These are phyloP conservation scores for Ogataea nitratoaversa DNA, from an alignment of 805 yeast species.

Conservation along the genomic window DNA sequence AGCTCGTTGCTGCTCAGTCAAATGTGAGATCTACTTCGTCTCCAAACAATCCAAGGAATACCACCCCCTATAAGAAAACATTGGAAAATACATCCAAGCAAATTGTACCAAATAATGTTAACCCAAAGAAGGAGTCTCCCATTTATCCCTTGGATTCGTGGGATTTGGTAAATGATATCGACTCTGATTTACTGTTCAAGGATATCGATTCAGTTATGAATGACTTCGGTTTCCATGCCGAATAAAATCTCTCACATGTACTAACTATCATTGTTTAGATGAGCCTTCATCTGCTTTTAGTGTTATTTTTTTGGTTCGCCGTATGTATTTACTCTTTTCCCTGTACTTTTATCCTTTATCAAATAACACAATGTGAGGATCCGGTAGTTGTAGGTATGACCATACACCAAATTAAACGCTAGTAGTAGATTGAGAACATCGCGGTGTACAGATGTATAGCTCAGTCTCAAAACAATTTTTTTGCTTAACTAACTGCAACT, in stretches of 20 bases:
- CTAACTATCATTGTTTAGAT: not conserved
- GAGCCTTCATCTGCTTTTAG: no score
- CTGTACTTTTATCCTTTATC: no score
- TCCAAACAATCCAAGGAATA: no score
- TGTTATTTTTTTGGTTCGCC: no score
- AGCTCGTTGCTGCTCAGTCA: not conserved
- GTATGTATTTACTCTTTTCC: no score
- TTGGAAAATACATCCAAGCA: not conserved
- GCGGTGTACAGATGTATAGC: not conserved
- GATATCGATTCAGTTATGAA: conserved; percentile 88
- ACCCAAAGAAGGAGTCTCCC: conserved; percentile 1
- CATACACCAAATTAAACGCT: no score
- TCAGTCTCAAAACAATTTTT: not conserved
- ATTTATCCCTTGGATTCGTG: conserved; percentile 36
- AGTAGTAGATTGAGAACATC: no score
- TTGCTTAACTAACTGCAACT: no score
- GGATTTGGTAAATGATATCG: conserved; percentile 36
- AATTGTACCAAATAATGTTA: conserved; percentile 3
- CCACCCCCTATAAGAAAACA: no score
- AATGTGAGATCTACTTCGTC: not conserved
- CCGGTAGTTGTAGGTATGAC: no score
- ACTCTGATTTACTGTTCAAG: conserved; percentile 61
- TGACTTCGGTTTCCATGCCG: conserved; percentile 83
- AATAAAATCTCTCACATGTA: conserved; percentile 20
- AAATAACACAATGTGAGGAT: no score